Evolutionary conservation across 305 asterid species (phyloP), one percentile per base, ranked within the genome.

Genomic region (Fraxinus albicans): DNA sequence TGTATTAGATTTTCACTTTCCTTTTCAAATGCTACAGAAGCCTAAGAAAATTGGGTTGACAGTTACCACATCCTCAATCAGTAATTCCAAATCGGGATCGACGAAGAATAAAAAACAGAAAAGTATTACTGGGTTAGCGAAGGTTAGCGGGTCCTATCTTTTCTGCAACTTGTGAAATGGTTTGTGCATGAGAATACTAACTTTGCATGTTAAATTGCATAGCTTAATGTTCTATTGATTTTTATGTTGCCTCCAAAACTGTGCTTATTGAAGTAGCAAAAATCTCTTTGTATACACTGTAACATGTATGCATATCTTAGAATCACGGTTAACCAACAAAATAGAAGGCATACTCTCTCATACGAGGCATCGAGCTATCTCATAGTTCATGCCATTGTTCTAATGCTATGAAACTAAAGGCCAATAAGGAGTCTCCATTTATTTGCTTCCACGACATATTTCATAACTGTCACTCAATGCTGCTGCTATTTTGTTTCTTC

Each of bases 71-170:
- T 87, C 81, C 74, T 69, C 87, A 60, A 79, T 78, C 85, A 86
- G 83, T 82, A 85, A 87, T 88, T 90, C 92, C 78, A 92, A 90
- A 83, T 84, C 91, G 10, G 92, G 90, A 76, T 91, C 95, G 55
- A 27, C 27, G 87, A 95, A 92, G 90, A 92, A 90, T 84, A 90
- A 86, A 76, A 95, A 90, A 38, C 91, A 78, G 81, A 91, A 80
- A 87, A 89, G 86, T 82, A 36, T 86, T 47, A 12, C 88, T 63
- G 93, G 93, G 82, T 85, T 92, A 85, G 92, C 89, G 80, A 95
- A 97, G 99, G 99, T 97, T 77, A 70, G 91, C 73, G 38, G 38
- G 8, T 78, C 63, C 75, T 33, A 47, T 40, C 77, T 60, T 44
- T 80, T 19, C 73, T 38, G 74, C 81, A 12, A 29, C 35, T 83